Evolutionary conservation across 805 yeast species (phyloP).

Genomic region (Jamesozyma lodderae): DNA sequence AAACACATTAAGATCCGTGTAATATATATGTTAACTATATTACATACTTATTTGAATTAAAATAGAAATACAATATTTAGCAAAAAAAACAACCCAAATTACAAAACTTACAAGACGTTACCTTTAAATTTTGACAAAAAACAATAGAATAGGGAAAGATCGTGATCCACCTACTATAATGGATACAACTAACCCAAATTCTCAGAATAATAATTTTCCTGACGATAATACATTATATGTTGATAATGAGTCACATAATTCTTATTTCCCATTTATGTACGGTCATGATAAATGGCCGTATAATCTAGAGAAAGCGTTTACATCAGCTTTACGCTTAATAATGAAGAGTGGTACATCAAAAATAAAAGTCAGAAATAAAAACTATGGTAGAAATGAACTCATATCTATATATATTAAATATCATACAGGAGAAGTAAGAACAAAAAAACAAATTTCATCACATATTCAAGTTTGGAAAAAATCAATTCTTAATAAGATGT

Average conservation of each 20-base stretch:
- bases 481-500: slow-evolving; percentile 24
- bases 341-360: slow-evolving; percentile 86
- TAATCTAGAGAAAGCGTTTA: slow-evolving; percentile 84
- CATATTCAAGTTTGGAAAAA: slow-evolving; percentile 96
- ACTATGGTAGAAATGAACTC: slow-evolving; percentile 92
- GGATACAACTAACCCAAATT: neutral
- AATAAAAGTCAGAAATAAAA: slow-evolving; percentile 72
- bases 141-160: neutral
- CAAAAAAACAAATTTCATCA: slow-evolving; percentile 87
- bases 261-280: slow-evolving; percentile 8
- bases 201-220: neutral
- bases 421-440: slow-evolving; percentile 70
- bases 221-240: too few relatives aligned
- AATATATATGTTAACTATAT: too few relatives aligned
- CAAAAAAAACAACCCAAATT: too few relatives aligned
- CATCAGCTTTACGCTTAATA: slow-evolving; percentile 71
- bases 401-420: slow-evolving; percentile 75
- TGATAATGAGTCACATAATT: neutral
- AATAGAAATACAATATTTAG: too few relatives aligned
- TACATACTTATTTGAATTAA: too few relatives aligned
- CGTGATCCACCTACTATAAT: neutral
- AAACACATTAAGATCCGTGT: too few relatives aligned
- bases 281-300: slow-evolving; percentile 60
- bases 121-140: too few relatives aligned
- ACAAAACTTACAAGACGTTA: too few relatives aligned